phyloP scores from a whole-genome alignment of 371 early-diverging fungal species.

The Encephalitozoon cuniculi region DNA sequence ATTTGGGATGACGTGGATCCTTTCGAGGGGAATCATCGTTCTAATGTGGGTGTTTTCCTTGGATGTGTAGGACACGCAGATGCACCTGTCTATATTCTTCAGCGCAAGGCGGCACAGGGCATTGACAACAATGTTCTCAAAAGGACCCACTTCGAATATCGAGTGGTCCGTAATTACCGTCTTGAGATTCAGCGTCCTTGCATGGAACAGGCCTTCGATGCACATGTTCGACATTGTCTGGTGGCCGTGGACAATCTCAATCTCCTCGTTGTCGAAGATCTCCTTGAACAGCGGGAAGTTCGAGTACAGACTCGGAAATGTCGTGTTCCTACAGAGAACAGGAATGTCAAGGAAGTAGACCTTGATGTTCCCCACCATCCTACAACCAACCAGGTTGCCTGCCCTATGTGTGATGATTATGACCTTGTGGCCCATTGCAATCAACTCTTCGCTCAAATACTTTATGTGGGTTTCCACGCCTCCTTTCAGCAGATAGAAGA shows the following conservation, averaged over 20 bases:
- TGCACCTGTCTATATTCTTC: conserved; percentile 82
- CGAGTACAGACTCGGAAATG: conserved; percentile 81
- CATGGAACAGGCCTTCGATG: conserved; percentile 87
- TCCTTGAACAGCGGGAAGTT: conserved; percentile 78
- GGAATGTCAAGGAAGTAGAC: conserved; percentile 84
- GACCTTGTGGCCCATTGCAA: conserved; percentile 81
- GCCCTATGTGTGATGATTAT: conserved; percentile 55
- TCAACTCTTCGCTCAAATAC: conserved; percentile 75
- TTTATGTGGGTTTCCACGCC: conserved; percentile 94
- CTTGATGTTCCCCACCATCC: conserved; percentile 64
- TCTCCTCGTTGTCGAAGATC: conserved; percentile 76
- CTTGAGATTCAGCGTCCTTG: conserved; percentile 81
- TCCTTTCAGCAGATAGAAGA: conserved; percentile 90
- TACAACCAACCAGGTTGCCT: conserved; percentile 48
- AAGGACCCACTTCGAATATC: conserved; percentile 85
- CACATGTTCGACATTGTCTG: conserved; percentile 83
- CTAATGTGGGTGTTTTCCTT: conserved; percentile 90
- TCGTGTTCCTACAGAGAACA: conserved; percentile 73
- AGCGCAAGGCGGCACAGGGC: conserved; percentile 82
- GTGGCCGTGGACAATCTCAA: conserved; percentile 93
- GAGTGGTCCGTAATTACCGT: conserved; percentile 96
- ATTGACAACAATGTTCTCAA: conserved; percentile 80
- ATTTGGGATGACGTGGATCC: conserved; percentile 94
- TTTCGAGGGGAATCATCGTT: conserved; percentile 73
- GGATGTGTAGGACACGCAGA: conserved; percentile 93